Evolutionary conservation across 179 eudicot species (phyloP).

Genomic region (Nepenthes alata): DNA sequence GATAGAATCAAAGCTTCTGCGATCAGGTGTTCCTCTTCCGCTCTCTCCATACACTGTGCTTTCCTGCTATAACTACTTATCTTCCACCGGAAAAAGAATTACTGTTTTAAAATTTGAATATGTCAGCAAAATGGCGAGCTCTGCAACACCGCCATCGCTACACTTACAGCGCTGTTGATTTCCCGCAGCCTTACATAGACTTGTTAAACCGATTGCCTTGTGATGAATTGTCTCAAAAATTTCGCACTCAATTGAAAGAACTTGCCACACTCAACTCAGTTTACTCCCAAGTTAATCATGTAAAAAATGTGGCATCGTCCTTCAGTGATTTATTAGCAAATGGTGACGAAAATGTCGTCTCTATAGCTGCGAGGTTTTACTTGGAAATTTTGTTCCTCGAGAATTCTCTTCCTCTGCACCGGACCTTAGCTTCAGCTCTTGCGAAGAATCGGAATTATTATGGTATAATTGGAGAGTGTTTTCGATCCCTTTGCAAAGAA

Average conservation of each 20-base stretch:
- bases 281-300: conserved; percentile 59
- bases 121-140: conserved; percentile 98
- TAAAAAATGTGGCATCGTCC: conserved; percentile 44
- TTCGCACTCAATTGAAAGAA: conserved; percentile 24
- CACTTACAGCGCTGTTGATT: conserved; percentile 68
- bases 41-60: too few species aligned
- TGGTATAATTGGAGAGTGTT: conserved; percentile 37
- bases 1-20: too few species aligned
- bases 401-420: conserved; percentile 66
- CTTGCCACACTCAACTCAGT: conserved; percentile 59
- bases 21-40: too few species aligned
- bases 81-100: too few species aligned
- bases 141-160: conserved; percentile 93
- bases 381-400: conserved; percentile 70
- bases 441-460: conserved; percentile 37
- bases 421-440: conserved; percentile 46
- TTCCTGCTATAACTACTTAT: too few species aligned
- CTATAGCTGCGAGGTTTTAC: conserved; percentile 35
- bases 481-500: conserved; percentile 51
- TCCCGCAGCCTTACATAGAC: conserved; percentile 47
- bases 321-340: conserved; percentile 33
- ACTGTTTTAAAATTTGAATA: conserved; percentile 4
- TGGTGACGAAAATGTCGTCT: conserved; percentile 23
- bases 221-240: conserved; percentile 9
- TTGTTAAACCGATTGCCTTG: conserved; percentile 28